These are phyloP conservation scores for Solanum hybrid DNA, from an alignment of 305 asterid genomes.

Conservation along the genomic window DNA sequence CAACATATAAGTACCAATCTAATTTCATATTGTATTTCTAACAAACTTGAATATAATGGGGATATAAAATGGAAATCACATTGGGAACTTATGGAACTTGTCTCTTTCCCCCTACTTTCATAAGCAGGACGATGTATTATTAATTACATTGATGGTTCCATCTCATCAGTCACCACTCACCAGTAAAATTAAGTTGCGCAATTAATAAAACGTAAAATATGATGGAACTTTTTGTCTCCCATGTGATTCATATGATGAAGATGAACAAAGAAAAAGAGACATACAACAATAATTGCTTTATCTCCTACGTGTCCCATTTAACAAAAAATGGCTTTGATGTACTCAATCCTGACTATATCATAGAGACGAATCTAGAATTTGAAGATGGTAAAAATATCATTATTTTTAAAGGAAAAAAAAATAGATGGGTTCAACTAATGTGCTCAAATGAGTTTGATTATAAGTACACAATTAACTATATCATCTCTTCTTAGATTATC, in stretches of 20 bases:
- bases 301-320: neutral
- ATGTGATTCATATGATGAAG: neutral
- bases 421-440: neutral
- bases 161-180: neutral
- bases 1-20: neutral
- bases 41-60: neutral
- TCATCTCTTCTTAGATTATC: neutral
- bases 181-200: neutral
- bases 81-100: neutral
- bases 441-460: neutral
- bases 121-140: neutral
- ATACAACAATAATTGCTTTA: neutral
- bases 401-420: too few species aligned
- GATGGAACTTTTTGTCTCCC: neutral
- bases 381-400: too few species aligned
- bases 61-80: neutral
- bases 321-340: neutral
- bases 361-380: too few species aligned
- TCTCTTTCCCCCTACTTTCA: neutral
- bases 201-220: neutral
- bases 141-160: neutral
- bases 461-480: neutral
- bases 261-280: neutral
- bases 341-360: too few species aligned
- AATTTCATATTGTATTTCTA: too few species aligned